Evolutionary conservation across 805 yeast species (phyloP).

Genomic region (Ogataea populi-albae): DNA sequence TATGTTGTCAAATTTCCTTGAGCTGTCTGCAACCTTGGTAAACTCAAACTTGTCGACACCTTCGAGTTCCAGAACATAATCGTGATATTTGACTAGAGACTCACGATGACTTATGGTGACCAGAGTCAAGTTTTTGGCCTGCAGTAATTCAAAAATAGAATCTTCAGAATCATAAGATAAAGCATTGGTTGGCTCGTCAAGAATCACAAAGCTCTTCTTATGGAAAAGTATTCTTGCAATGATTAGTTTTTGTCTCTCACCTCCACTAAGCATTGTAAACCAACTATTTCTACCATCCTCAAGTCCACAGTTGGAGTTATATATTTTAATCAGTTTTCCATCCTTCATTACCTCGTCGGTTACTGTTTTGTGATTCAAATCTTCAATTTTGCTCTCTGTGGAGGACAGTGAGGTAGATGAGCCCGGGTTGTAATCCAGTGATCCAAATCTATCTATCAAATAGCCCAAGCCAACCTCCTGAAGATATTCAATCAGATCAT

Average conservation of each 20-base stretch:
- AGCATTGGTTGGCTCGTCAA: constrained; percentile 95
- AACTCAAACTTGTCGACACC: constrained; percentile 54
- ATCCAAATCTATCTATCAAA: constrained; percentile 60
- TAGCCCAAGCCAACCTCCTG: constrained; percentile 79
- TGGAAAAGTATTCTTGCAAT: constrained; percentile 84
- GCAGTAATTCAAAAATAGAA: constrained; percentile 71
- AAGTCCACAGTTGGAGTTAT: constrained; percentile 25
- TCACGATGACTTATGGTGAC: constrained; percentile 85
- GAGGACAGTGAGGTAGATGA: constrained; percentile 9
- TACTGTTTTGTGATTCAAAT: constrained; percentile 6
- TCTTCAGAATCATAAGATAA: constrained; percentile 89
- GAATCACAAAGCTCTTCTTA: constrained; percentile 73
- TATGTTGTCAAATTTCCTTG: constrained; percentile 50
- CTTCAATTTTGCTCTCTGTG: neutral
- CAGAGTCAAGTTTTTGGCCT: constrained; percentile 65
- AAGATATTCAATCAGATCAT: constrained; percentile 61
- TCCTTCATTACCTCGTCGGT: constrained; percentile 28
- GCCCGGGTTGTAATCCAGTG: constrained; percentile 44
- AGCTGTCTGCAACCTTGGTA: constrained; percentile 29
- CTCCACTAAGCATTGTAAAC: constrained; percentile 94
- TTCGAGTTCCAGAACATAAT: constrained; percentile 65
- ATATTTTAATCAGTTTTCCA: constrained; percentile 25
- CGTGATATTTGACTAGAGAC: constrained; percentile 79
- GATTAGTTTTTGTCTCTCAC: constrained; percentile 87
- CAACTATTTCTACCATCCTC: constrained; percentile 42